Conservation (phyloP, 176 grass and related monocot species). For the Themeda triandra region DNA sequence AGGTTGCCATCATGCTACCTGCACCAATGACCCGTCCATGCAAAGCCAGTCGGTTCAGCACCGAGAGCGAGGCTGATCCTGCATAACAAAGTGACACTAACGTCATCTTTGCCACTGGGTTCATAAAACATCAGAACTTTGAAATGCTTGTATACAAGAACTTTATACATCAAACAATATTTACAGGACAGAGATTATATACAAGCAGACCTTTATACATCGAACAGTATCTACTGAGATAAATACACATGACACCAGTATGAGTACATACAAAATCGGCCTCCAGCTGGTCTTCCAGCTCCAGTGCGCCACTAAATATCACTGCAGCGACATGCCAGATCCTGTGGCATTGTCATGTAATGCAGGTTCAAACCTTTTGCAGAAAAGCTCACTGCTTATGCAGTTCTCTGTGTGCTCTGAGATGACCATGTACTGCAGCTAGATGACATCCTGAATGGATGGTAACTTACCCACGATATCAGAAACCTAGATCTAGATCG, state of each 20-base stretch:
- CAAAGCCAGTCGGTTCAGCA: not conserved
- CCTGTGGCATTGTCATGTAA: not conserved
- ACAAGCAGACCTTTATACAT: conserved; percentile 5
- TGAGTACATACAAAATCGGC: not conserved
- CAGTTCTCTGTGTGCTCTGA: not conserved
- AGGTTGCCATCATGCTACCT: not conserved
- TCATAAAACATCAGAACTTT: not conserved
- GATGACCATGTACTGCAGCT: not conserved
- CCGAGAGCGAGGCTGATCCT: not conserved
- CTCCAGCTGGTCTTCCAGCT: not conserved
- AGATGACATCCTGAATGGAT: conserved; percentile 14
- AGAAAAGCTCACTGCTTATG: not conserved
- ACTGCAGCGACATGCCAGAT: not conserved
- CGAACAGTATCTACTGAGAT: not conserved
- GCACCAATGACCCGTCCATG: not conserved
- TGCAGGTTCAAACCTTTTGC: not conserved
- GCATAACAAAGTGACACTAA: not conserved
- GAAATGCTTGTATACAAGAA: not conserved
- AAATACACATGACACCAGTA: not conserved
- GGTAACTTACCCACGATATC: conserved; percentile 8
- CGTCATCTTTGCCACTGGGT: not conserved
- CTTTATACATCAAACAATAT: conserved; percentile 3
- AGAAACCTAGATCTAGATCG: conserved; percentile 55
- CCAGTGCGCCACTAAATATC: not conserved
- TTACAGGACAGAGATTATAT: conserved; percentile 21